A percentile compares a stretch with the other conserved stretches of the same genome.
Evolutionary conservation across 2,329 filamentous ascomycete genomes (phyloP).

Genomic region (Calonectria naviculata): DNA sequence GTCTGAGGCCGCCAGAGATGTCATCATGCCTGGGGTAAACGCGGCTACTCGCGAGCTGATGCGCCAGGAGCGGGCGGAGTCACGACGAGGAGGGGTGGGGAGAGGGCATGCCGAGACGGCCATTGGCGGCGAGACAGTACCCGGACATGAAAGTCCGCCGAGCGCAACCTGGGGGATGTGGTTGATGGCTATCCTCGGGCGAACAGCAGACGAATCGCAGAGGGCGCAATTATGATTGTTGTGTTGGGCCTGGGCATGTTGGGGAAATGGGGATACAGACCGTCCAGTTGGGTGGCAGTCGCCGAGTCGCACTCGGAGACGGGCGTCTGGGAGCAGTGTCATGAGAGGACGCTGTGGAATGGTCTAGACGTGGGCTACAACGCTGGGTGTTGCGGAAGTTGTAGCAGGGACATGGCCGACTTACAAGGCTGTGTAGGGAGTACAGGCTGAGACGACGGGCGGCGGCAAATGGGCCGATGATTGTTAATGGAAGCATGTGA

Average conservation of each 20-base stretch:
- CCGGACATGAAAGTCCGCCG: constrained; percentile 41
- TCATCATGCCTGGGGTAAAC: constrained; percentile 29
- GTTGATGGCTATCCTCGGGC: background rate
- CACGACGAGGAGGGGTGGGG: constrained; percentile 30
- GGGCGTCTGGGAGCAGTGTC: background rate
- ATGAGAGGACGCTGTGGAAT: background rate
- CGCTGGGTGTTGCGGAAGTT: background rate
- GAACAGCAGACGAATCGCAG: constrained; percentile 8
- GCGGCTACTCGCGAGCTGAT: constrained; percentile 25
- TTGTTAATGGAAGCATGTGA: constrained; percentile 19
- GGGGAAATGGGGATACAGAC: background rate
- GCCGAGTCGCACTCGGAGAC: background rate
- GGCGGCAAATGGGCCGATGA: constrained; percentile 14
- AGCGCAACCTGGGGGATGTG: constrained; percentile 21
- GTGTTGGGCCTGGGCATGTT: background rate
- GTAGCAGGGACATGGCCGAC: background rate
- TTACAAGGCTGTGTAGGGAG: background rate
- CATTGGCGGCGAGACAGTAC: constrained; percentile 30
- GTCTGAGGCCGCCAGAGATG: constrained; percentile 22
- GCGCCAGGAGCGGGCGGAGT: constrained; percentile 23
- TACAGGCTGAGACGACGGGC: constrained; percentile 3
- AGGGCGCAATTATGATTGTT: constrained; percentile 6
- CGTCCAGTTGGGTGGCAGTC: background rate
- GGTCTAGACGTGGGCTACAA: background rate
- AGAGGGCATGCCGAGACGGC: constrained; percentile 10